Evolutionary conservation across 352 stramenopile species (phyloP).

Genomic region (Globisporangium echinulatum): DNA sequence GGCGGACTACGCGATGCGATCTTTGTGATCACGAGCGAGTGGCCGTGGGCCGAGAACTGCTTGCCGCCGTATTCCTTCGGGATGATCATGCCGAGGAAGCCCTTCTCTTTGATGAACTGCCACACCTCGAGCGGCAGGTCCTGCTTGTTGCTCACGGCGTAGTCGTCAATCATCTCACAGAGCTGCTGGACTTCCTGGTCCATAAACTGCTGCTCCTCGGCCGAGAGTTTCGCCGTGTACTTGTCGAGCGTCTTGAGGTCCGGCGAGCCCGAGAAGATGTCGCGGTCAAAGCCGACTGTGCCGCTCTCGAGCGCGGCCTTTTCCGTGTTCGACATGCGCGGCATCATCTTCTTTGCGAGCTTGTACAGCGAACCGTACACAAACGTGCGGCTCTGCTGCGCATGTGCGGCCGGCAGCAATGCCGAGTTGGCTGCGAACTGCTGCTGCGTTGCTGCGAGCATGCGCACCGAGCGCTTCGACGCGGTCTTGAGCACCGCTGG

Average conservation of each 20-base stretch:
- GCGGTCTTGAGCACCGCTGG: conserved; percentile 35
- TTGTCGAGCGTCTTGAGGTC: conserved; percentile 90
- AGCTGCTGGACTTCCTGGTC: conserved; percentile 94
- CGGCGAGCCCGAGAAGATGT: conserved; percentile 95
- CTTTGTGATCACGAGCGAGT: conserved; percentile 92
- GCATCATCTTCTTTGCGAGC: conserved; percentile 93
- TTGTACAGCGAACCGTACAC: conserved; percentile 91
- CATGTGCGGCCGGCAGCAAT: conserved; percentile 42
- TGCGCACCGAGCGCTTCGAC: conserved; percentile 27
- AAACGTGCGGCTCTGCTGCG: conserved; percentile 56
- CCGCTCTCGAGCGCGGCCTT: conserved; percentile 93
- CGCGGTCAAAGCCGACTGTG: conserved; percentile 96
- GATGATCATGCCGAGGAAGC: conserved; percentile 98
- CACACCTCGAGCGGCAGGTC: conserved; percentile 91
- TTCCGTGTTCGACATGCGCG: conserved; percentile 93
- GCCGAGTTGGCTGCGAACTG: conserved; percentile 6
- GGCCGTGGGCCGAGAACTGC: conserved; percentile 87
- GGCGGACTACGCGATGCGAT: conserved; percentile 89
- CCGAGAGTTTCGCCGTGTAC: conserved; percentile 90
- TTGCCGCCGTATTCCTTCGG: conserved; percentile 93
- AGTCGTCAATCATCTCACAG: conserved; percentile 95
- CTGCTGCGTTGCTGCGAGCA: conserved; percentile 3
- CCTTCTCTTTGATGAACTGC: conserved; percentile 95
- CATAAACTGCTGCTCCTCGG: conserved; percentile 94
- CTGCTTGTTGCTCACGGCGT: conserved; percentile 88